Evolutionary conservation across 2,329 filamentous ascomycete genomes (phyloP).

Genomic region (Amphichorda felina): DNA sequence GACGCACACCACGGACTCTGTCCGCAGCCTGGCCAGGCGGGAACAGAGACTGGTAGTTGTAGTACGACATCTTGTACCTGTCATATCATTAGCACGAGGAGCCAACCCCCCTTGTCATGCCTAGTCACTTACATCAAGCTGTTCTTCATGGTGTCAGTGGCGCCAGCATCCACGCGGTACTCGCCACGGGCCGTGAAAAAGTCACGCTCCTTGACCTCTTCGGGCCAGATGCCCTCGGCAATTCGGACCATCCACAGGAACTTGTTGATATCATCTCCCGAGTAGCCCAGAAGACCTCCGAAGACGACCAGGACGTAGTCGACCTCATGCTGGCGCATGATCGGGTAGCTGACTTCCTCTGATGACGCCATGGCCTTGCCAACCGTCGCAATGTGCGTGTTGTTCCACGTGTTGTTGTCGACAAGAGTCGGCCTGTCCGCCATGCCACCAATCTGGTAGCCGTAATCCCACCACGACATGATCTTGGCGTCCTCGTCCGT

Average conservation of each 20-base stretch:
- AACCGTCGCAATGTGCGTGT: conserved; percentile 97
- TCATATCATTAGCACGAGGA: conserved; percentile 12
- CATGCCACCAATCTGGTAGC: conserved; percentile 99
- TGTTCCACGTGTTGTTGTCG: conserved; percentile 99
- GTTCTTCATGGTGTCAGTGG: conserved; percentile 96
- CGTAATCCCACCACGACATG: conserved; percentile 99
- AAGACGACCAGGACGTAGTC: conserved; percentile 98
- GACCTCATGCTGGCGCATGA: conserved; percentile 96
- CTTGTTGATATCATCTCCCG: conserved; percentile 98
- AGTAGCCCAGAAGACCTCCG: conserved; percentile 90
- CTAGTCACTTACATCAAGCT: conserved; percentile 69
- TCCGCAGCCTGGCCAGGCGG: conserved; percentile 82
- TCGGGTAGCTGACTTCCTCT: conserved; percentile 96
- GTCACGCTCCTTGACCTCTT: conserved; percentile 92
- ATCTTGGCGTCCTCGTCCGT: conserved; percentile 91
- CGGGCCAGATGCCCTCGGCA: conserved; percentile 98
- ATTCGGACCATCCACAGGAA: conserved; percentile 99
- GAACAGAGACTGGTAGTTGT: conserved; percentile 92
- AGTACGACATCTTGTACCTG: conserved; percentile 99
- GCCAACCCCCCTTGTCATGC: not conserved
- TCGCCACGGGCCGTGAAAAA: conserved; percentile 93
- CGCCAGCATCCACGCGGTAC: conserved; percentile 86
- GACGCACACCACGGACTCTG: conserved; percentile 67
- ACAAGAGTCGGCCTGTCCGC: conserved; percentile 93
- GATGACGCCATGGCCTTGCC: conserved; percentile 97